Base-by-base conservation (phyloP, 441 rosid species). In the Pelargonium citronellum region DNA sequence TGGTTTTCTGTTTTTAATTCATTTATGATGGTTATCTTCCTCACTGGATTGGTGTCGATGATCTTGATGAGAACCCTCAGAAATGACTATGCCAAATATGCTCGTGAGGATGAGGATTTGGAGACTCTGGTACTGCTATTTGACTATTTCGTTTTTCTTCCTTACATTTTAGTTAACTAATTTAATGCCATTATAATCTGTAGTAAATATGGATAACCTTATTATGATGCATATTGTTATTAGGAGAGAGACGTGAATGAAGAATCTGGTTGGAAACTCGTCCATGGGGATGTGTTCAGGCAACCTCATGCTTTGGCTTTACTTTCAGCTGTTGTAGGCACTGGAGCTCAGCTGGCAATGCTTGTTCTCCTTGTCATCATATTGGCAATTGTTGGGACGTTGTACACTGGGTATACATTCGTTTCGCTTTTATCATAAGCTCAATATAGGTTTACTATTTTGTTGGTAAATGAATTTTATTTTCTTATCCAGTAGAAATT, bases 191-290 rank as follows among this genome's bases (percentile, higher is more conserved):
- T 46, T 12, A 10, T 2, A 7, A 47, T 47, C 12, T 5, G 10
- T 47, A 47, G 53, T 44, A 44, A 44, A 2, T 2, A 7, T 11
- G 5, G 5, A 7, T 49, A 49, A 49, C 57, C 16, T 49, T 49
- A 13, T 7, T 12, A 49, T 12, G 57, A 13, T 49, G 57, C 57
- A 12, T 49, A 17, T 1, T 13, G 16, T 2, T 12, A 60, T 72
- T 15, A 93, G 98, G 98, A 93, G 83, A 88, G 98, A 71, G 98
- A 93, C 82, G 97, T 91, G 67, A 89, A 87, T 73, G 98, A 93
- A 83, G 98, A 93, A 81, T 89, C 98, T 68, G 98, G 98, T 64
- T 93, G 98, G 98, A 93, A 93, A 80, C 97, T 93, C 79, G 97
- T 93, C 70, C 98, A 93, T 72, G 98, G 98, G 0, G 98, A 93